phyloP scores from a whole-genome alignment of 2,329 filamentous ascomycete species.

The Pestalotiopsis sp. region DNA sequence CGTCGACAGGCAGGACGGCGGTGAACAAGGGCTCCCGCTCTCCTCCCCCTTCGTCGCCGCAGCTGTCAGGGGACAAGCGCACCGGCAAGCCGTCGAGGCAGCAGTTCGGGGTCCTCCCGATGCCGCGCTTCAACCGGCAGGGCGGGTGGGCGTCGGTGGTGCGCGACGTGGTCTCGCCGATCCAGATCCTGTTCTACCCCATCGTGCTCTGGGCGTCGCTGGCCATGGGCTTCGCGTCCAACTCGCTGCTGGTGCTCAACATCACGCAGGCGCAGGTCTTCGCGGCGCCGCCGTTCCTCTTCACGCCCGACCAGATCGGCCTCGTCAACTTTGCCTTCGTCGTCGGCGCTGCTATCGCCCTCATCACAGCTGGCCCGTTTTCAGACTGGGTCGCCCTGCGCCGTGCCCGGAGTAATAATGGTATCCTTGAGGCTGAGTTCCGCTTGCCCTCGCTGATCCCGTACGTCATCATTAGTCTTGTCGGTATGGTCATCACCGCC shows the following conservation, averaged over 20 bases:
- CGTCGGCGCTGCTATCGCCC: slow-evolving; percentile 39
- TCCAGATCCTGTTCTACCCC: slow-evolving; percentile 28
- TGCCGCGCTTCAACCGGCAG: slow-evolving; percentile 19
- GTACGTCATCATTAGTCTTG: slow-evolving; percentile 42
- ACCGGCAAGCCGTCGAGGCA: slow-evolving; percentile 16
- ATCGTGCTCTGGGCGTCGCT: slow-evolving; percentile 31
- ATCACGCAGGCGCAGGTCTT: slow-evolving; percentile 51
- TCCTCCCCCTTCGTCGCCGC: not conserved
- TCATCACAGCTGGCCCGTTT: slow-evolving; percentile 41
- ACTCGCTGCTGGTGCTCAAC: slow-evolving; percentile 47
- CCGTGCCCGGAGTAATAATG: slow-evolving; percentile 38
- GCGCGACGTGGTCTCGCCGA: slow-evolving; percentile 29
- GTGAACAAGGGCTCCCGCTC: not conserved
- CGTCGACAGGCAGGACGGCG: not conserved
- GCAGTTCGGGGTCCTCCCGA: slow-evolving; percentile 28
- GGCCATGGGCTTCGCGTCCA: slow-evolving; percentile 30
- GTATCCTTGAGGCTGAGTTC: slow-evolving; percentile 48
- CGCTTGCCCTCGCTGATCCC: slow-evolving; percentile 41
- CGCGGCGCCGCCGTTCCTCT: slow-evolving; percentile 44
- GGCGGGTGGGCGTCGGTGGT: slow-evolving; percentile 16
- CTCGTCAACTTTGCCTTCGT: slow-evolving; percentile 49
- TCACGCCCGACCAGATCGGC: slow-evolving; percentile 43
- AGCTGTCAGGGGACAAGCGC: not conserved
- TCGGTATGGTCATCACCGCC: slow-evolving; percentile 46
- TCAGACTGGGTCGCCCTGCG: slow-evolving; percentile 43